Percentiles rank a stretch among this genome's conserved stretches.
Evolutionary conservation across 1,139 yeast species (phyloP).

Genomic region (Meyerozyma smithsonii): DNA sequence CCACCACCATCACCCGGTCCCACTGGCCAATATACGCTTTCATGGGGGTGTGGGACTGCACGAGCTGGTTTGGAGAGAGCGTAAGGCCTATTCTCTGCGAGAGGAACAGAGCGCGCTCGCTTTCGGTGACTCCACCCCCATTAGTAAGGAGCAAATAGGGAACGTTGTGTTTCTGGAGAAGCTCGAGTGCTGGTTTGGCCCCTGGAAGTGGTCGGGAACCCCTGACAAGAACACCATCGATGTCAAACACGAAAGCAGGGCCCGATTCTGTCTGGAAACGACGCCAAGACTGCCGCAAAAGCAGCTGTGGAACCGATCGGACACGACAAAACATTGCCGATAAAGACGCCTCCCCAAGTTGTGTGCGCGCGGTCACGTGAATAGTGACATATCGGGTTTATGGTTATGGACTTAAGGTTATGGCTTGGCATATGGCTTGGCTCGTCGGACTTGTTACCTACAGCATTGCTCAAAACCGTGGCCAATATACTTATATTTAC

Average conservation of each 20-base stretch:
- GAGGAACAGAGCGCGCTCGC: conserved; percentile 53
- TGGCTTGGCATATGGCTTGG: too few relatives aligned
- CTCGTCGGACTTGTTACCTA: too few relatives aligned
- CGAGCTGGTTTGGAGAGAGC: conserved; percentile 60
- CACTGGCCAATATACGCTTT: conserved; percentile 49
- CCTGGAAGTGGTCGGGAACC: conserved; percentile 67
- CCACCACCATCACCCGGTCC: conserved; percentile 71
- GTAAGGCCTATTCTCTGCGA: conserved; percentile 45
- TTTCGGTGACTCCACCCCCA: conserved; percentile 86
- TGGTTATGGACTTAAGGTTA: too few relatives aligned
- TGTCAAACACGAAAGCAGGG: conserved; percentile 47
- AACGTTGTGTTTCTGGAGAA: conserved; percentile 50
- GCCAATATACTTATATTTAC: too few relatives aligned
- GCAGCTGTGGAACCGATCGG: not conserved
- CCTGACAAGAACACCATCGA: conserved; percentile 89
- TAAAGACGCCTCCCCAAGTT: too few relatives aligned
- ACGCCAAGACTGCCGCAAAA: not conserved
- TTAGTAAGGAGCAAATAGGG: conserved; percentile 87
- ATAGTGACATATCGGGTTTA: too few relatives aligned
- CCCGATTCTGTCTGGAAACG: not conserved
- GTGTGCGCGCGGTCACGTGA: not conserved
- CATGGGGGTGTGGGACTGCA: conserved; percentile 92
- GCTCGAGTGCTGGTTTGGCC: conserved; percentile 61
- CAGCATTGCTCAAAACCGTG: too few relatives aligned
- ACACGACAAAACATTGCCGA: too few relatives aligned